Evolutionary conservation across 116 monocot genomes (phyloP).

Genomic region (Trichopus zeylanicus): DNA sequence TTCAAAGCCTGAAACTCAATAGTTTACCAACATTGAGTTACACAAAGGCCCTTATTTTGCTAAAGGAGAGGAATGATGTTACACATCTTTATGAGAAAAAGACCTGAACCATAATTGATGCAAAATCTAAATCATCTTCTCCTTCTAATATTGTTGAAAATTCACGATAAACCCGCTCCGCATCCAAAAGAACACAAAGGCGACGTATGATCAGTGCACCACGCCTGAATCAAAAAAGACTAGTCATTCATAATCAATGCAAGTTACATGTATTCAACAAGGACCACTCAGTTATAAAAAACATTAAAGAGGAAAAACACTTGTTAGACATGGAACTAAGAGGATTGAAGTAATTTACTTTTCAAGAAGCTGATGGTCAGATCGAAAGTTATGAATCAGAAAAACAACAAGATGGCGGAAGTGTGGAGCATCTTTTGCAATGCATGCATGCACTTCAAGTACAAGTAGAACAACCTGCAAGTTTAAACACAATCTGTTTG

Average conservation of each 20-base stretch:
- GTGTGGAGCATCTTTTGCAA: constrained; percentile 73
- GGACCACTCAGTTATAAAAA: background rate
- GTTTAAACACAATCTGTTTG: too few relatives aligned
- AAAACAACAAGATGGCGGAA: constrained; percentile 62
- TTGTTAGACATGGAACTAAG: background rate
- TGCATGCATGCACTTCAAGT: constrained; percentile 90
- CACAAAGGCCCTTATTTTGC: background rate
- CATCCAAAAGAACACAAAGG: constrained; percentile 85
- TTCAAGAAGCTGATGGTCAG: constrained; percentile 65
- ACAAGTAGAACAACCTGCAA: constrained; percentile 89
- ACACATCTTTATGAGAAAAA: constrained; percentile 1
- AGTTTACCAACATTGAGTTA: background rate
- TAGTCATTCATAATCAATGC: background rate
- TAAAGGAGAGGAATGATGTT: background rate
- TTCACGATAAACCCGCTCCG: constrained; percentile 79
- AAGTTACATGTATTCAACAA: background rate
- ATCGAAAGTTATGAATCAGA: constrained; percentile 62
- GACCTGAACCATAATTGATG: constrained; percentile 94
- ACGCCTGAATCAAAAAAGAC: constrained; percentile 43
- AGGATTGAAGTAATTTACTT: constrained; percentile 38
- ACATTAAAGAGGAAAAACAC: background rate
- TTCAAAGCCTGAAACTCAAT: constrained; percentile 71
- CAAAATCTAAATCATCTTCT: constrained; percentile 81
- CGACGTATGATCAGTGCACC: constrained; percentile 87
- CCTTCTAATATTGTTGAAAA: constrained; percentile 78